Percentiles rank a stretch among this genome's conserved stretches.
phyloP scores from a whole-genome alignment of 1,284 basidiomycete species.

The Pseudozyma hubeiensis region DNA sequence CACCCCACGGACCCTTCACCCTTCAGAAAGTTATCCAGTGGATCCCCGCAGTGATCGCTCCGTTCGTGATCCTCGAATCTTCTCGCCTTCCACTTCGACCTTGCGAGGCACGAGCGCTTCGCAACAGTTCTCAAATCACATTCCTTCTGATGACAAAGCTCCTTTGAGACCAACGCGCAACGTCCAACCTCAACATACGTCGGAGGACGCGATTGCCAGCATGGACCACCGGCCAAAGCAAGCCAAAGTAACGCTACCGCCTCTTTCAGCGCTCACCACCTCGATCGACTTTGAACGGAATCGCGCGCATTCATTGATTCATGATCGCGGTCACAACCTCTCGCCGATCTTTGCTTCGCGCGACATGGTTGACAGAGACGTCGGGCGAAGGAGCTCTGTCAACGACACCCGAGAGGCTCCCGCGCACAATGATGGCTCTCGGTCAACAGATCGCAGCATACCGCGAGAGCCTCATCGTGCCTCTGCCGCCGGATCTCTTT shows the following conservation, averaged over 20 bases:
- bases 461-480: neutral
- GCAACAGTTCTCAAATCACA: neutral
- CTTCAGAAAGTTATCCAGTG: too few species aligned
- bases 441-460: slow-evolving; percentile 8
- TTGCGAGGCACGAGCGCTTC: neutral
- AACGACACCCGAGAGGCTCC: neutral
- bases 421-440: neutral
- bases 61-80: neutral
- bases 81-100: neutral
- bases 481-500: too few species aligned
- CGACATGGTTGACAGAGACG: neutral
- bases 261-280: slow-evolving; percentile 37
- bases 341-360: neutral
- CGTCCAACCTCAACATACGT: neutral
- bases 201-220: neutral
- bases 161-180: slow-evolving; percentile 2
- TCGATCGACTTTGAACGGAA: slow-evolving; percentile 25
- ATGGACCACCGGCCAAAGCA: slow-evolving; percentile 21
- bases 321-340: neutral
- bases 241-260: slow-evolving; percentile 32
- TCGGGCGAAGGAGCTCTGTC: neutral
- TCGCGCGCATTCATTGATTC: neutral
- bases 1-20: too few species aligned
- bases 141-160: neutral
- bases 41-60: neutral